Base-by-base conservation (phyloP, 192 early-diverging fungal species). In the Gamsiella multidivaricata region DNA sequence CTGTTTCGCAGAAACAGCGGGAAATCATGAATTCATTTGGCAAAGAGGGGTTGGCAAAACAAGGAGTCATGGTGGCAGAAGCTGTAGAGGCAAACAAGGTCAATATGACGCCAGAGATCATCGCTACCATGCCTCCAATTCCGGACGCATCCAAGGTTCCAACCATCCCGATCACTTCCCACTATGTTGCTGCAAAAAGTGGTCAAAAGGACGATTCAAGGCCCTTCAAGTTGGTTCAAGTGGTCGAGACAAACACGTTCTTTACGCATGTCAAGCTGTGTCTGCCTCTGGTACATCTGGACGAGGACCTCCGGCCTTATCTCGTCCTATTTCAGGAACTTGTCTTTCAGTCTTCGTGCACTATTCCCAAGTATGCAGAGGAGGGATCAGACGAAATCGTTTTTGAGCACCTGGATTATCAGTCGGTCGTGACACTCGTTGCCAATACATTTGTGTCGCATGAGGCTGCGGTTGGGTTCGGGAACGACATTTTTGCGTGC, bases 241-340 rank as follows among this genome's bases (percentile, higher is more conserved):
- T 92, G 10, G 83, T 95, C 8, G 59, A 82, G 41, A 84, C 90
- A 10, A 88, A 92, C 54, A 93, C 94, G 0, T 81, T 82, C 31
- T 94, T 95, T 61, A 69, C 83, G 0, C 84, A 88, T 36, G 37
- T 90, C 25, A 81, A 85, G 36, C 45, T 96, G 2, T 88, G 80
- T 61, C 85, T 85, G 33, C 90, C 84, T 51, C 68, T 71, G 31
- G 57, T 43, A 14, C 54, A 63, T n/a, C 58, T 96, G 0, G 84
- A 89, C n/a, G 82, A 82, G 18, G 66, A 82, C 18, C 80, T 92
- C 28, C 87, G 89, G 9, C 87, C 89, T 14, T 93, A 88, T 80
- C 58, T 95, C 37, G 86, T 88, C 10, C 81, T 95, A 46, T 92
- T 94, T 82, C 90, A 92, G 47, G 93, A 92, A 51, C 80, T 93